Evolutionary conservation across 1,139 yeast species (phyloP).

Genomic region (Taphrina communis): DNA sequence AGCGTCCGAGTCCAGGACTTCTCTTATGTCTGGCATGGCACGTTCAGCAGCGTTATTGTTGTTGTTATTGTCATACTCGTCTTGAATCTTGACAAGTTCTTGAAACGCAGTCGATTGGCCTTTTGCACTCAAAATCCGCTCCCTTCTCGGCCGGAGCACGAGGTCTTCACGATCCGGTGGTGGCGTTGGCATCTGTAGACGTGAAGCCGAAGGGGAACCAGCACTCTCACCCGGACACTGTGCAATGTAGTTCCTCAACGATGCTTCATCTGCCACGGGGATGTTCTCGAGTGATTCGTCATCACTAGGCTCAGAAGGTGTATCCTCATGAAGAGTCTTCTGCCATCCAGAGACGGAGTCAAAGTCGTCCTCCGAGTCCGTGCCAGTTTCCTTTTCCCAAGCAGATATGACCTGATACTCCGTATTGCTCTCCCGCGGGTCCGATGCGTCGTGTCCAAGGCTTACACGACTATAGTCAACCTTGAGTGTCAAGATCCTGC

Average conservation of each 20-base stretch:
- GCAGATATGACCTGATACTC: not conserved
- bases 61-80: not conserved
- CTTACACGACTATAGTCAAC: not conserved
- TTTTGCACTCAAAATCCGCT: not conserved
- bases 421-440: not conserved
- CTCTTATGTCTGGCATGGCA: not conserved
- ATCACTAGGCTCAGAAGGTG: not conserved
- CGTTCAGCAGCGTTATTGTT: too few species aligned
- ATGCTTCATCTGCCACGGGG: not conserved
- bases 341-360: constrained; percentile 4
- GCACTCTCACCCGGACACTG: not conserved
- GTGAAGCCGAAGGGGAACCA: not conserved
- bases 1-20: constrained; percentile 3
- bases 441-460: not conserved
- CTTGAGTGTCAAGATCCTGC: not conserved
- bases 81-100: constrained; percentile 2
- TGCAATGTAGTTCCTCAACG: not conserved
- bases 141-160: not conserved
- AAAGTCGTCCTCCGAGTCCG: not conserved
- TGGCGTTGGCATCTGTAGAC: constrained; percentile 10
- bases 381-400: not conserved
- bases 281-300: not conserved
- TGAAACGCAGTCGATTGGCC: constrained; percentile 1
- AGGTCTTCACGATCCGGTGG: constrained; percentile 11
- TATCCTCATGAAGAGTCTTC: not conserved